Evolutionary conservation across 164 flowering plant species (phyloP), one percentile per base, ranked within the genome.

Genomic region (Piper longum): DNA sequence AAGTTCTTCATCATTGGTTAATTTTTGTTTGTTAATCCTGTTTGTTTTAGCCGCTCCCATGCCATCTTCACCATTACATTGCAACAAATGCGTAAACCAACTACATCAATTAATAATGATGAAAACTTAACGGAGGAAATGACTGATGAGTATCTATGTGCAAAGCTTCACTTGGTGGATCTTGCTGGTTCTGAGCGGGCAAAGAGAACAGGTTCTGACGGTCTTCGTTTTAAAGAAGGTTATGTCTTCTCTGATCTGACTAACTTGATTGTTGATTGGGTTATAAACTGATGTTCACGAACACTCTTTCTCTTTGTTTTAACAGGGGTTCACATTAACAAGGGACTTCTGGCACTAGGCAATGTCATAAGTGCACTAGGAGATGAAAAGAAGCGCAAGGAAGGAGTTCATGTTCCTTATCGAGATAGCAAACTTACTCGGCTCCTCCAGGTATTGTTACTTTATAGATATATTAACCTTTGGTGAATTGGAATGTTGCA

Each of bases 131-230:
- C 64, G 76, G 95, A 80, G 57, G 75, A 75, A 58, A 77, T 83
- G 80, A 76, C 64, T 67, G 99, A 87, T 57, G 99, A 91, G 67
- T 91, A 83, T 79, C 77, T 95, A 9, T 85, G 95, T 76, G 96
- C 97, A 18, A 95, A 95, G 69, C 78, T 95, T 75, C 99, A 95
- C 73, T 80, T 95, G 72, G 99, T 95, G 59, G 99, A 95, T 83
- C 99, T 95, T 72, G 99, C 99, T 71, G 97, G 99, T 69, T 95
- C 98, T 41, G 99, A 95, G 71, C 78, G 99, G 66, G 99, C 99
- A 18, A 95, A 95, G 66, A 77, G 99, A 75, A 95, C 99, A 54
- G 98, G 99, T 60, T 91, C 99, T 67, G 99, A 95, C 82, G 99
- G 99, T 60, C 63, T 85, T 69, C 96, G 99, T 71, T 91, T 95